phyloP scores from a whole-genome alignment of 345 rosid genomes.

The Boechera retrofracta region DNA sequence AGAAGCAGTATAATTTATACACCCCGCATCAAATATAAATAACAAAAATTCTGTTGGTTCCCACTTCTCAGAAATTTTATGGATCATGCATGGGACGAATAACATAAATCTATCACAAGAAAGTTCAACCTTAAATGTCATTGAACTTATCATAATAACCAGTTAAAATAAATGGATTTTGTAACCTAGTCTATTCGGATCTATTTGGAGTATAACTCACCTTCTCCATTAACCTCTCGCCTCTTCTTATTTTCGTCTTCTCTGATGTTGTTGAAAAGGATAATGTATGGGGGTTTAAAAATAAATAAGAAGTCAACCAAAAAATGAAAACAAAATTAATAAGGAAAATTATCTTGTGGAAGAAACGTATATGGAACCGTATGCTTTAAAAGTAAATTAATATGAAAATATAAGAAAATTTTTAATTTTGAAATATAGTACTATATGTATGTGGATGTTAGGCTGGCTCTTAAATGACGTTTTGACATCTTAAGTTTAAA shows the following conservation, averaged over 20 bases:
- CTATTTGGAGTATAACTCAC: conserved; percentile 7
- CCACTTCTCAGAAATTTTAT: background rate
- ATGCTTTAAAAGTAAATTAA: conserved; percentile 13
- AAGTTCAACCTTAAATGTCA: background rate
- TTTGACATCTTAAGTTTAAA: background rate
- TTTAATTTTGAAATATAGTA: conserved; percentile 3
- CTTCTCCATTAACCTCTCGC: conserved; percentile 18
- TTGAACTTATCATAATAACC: background rate
- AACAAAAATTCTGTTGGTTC: background rate
- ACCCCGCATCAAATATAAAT: background rate
- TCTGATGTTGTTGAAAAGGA: conserved; percentile 1
- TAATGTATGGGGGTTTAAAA: conserved; percentile 1
- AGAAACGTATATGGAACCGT: background rate
- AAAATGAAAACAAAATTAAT: background rate
- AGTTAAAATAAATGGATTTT: background rate
- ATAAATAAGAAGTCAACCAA: conserved; percentile 1
- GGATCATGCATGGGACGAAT: conserved; percentile 14
- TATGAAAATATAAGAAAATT: background rate
- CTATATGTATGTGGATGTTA: conserved; percentile 22
- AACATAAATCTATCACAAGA: conserved; percentile 10
- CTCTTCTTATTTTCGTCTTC: conserved; percentile 3
- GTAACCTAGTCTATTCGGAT: background rate
- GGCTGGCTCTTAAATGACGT: background rate
- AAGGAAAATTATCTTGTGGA: conserved; percentile 7
- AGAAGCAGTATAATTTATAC: background rate